Percentiles rank a stretch among this genome's conserved stretches.
Conservation (phyloP, 2,329 filamentous ascomycete genomes). For the Cladophialophora chaetospira region DNA sequence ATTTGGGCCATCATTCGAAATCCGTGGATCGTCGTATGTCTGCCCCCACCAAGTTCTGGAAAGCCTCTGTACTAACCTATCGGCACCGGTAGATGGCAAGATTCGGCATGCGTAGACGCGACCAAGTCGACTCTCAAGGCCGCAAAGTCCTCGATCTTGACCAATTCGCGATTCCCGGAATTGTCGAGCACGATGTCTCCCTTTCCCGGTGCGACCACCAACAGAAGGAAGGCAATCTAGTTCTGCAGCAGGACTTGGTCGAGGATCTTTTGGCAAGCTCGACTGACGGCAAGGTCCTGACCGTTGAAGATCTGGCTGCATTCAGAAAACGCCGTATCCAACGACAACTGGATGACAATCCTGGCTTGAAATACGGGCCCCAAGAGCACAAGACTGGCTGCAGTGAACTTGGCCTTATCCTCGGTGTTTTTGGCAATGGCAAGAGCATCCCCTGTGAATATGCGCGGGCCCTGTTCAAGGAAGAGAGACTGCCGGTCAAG, state of each 20-base stretch:
- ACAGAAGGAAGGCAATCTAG: slow-evolving; percentile 19
- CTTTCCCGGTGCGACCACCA: slow-evolving; percentile 32
- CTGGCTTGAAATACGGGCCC: slow-evolving; percentile 4
- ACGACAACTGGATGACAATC: background rate
- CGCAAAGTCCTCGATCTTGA: slow-evolving; percentile 23
- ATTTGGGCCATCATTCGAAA: background rate
- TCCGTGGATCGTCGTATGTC: slow-evolving; percentile 14
- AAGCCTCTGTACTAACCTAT: no score
- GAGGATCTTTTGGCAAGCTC: background rate
- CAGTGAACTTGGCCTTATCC: slow-evolving; percentile 2
- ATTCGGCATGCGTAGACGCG: slow-evolving; percentile 24
- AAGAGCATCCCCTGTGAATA: slow-evolving; percentile 4
- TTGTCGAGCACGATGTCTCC: slow-evolving; percentile 33
- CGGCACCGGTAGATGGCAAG: no score
- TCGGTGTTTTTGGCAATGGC: slow-evolving; percentile 5
- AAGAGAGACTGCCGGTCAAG: slow-evolving; percentile 10
- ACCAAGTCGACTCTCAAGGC: background rate
- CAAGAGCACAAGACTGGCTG: slow-evolving; percentile 4
- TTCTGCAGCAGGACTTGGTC: slow-evolving; percentile 1
- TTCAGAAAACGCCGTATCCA: slow-evolving; percentile 3
- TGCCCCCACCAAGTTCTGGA: no score
- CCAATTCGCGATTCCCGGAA: slow-evolving; percentile 30
- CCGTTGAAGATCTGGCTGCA: slow-evolving; percentile 5
- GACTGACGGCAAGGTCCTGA: slow-evolving; percentile 2
- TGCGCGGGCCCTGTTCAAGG: slow-evolving; percentile 2